A percentile compares a stretch with the other conserved stretches of the same genome.
Conservation (phyloP, 805 yeast genomes). For the Metschnikowia dekortorum region DNA sequence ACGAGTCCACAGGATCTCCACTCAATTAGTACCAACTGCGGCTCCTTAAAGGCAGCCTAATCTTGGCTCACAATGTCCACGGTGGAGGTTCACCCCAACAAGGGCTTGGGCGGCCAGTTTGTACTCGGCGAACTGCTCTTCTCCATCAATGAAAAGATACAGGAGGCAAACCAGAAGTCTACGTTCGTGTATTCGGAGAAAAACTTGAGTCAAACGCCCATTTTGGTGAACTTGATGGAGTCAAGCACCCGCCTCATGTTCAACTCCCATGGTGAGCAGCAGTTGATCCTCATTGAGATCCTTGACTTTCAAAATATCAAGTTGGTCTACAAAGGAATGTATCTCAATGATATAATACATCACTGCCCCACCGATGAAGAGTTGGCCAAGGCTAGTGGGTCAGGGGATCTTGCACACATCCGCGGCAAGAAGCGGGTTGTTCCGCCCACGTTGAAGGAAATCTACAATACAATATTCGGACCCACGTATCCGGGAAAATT, state of each 20-base stretch:
- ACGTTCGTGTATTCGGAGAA: conserved; percentile 28
- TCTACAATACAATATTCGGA: conserved; percentile 56
- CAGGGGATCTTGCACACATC: not conserved
- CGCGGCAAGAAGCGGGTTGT: conserved; percentile 10
- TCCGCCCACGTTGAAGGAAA: conserved; percentile 33
- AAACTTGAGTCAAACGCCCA: conserved; percentile 29
- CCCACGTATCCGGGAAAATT: conserved; percentile 57
- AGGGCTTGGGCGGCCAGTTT: conserved; percentile 30
- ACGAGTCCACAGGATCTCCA: too few species aligned
- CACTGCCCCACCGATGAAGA: conserved; percentile 12
- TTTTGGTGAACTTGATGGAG: conserved; percentile 25
- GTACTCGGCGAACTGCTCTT: conserved; percentile 29
- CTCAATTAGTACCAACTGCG: not conserved
- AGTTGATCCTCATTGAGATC: conserved; percentile 28
- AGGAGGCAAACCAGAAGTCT: conserved; percentile 24
- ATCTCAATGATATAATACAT: conserved; percentile 25
- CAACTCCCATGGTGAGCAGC: conserved; percentile 22
- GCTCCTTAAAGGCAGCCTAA: not conserved
- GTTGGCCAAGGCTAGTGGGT: conserved; percentile 1
- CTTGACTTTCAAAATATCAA: conserved; percentile 18
- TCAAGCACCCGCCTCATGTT: conserved; percentile 25
- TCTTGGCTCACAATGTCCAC: conserved; percentile 9
- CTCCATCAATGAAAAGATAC: conserved; percentile 22
- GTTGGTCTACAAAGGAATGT: conserved; percentile 30
- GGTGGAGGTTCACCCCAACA: conserved; percentile 26